A percentile compares a stretch with the other conserved stretches of the same genome.
Conservation (phyloP, 2,329 filamentous ascomycete species). For the Fusarium sp. region DNA sequence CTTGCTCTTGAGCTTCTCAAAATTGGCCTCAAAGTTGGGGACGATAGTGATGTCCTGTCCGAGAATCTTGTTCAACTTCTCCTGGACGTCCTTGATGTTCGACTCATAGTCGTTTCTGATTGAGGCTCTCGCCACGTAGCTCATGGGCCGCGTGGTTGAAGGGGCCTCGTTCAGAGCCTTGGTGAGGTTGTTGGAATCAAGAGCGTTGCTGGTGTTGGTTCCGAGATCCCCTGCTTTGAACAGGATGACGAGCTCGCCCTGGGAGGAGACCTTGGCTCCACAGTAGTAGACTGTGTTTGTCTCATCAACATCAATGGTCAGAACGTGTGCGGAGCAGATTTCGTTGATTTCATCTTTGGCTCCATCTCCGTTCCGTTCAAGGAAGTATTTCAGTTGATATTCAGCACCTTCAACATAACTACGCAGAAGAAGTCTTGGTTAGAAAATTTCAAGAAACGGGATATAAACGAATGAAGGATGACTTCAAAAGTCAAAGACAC, state of each 20-base stretch:
- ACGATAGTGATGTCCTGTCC: slow-evolving; percentile 60
- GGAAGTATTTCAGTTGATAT: slow-evolving; percentile 57
- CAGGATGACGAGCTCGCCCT: slow-evolving; percentile 63
- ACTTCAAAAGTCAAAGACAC: not conserved
- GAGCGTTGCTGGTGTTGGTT: slow-evolving; percentile 59
- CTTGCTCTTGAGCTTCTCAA: slow-evolving; percentile 55
- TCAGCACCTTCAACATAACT: slow-evolving; percentile 62
- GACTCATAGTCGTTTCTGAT: slow-evolving; percentile 60
- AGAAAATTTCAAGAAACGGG: not conserved
- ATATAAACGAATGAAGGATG: not conserved
- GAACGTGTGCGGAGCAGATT: slow-evolving; percentile 58
- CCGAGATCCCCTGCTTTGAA: slow-evolving; percentile 61
- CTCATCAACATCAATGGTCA: slow-evolving; percentile 63
- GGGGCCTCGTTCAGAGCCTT: slow-evolving; percentile 62
- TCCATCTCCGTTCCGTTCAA: slow-evolving; percentile 54
- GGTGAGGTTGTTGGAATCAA: slow-evolving; percentile 55
- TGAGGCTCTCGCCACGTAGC: slow-evolving; percentile 58
- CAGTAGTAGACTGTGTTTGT: slow-evolving; percentile 58
- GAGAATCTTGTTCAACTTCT: slow-evolving; percentile 57
- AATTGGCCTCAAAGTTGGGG: slow-evolving; percentile 62
- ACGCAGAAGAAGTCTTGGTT: not conserved
- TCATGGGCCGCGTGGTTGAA: slow-evolving; percentile 53
- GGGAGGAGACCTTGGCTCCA: slow-evolving; percentile 57
- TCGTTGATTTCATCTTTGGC: slow-evolving; percentile 63
- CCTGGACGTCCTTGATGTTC: slow-evolving; percentile 55